These are phyloP conservation scores for Annona cherimola DNA, from an alignment of 164 flowering plant species.

Conservation along the genomic window DNA sequence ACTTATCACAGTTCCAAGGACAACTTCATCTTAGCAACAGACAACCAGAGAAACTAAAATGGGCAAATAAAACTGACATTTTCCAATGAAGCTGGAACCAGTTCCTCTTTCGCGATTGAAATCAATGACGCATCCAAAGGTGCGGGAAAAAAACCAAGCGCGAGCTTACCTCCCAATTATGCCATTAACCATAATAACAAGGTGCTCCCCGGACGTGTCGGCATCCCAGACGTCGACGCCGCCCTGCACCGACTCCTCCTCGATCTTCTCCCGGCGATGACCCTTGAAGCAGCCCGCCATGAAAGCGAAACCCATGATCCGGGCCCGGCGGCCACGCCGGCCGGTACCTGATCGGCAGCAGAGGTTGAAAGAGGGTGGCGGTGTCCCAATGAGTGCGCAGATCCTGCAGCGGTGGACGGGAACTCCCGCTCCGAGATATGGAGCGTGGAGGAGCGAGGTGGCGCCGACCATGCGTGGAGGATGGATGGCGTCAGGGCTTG, in stretches of 20 bases:
- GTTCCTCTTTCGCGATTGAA: neutral
- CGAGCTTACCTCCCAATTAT: slow-evolving; percentile 65
- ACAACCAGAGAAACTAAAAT: too few relatives aligned
- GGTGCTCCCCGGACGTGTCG: slow-evolving; percentile 45
- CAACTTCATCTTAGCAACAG: too few relatives aligned
- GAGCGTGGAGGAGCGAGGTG: slow-evolving; percentile 14
- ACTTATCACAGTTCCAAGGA: too few relatives aligned
- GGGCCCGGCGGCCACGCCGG: slow-evolving; percentile 9
- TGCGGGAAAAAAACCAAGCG: neutral
- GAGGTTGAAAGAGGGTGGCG: slow-evolving; percentile 4
- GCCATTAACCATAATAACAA: slow-evolving; percentile 91
- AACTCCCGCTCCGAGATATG: slow-evolving; percentile 9
- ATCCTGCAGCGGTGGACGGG: neutral
- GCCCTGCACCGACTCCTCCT: slow-evolving; percentile 37
- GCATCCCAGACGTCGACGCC: slow-evolving; percentile 42
- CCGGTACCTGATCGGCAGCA: slow-evolving; percentile 7
- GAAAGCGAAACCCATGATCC: slow-evolving; percentile 20
- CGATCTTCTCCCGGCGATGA: slow-evolving; percentile 23
- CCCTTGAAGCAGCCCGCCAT: slow-evolving; percentile 35
- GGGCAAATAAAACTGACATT: too few relatives aligned
- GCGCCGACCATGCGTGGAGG: slow-evolving; percentile 42
- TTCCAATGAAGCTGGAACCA: too few relatives aligned
- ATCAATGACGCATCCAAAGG: neutral
- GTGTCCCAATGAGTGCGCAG: neutral
- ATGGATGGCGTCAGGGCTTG: neutral